Percentiles rank a stretch among this genome's conserved stretches.
These are phyloP conservation scores for Fusarium sp. DNA, from an alignment of 2,329 filamentous ascomycete genomes.

Conservation along the genomic window DNA sequence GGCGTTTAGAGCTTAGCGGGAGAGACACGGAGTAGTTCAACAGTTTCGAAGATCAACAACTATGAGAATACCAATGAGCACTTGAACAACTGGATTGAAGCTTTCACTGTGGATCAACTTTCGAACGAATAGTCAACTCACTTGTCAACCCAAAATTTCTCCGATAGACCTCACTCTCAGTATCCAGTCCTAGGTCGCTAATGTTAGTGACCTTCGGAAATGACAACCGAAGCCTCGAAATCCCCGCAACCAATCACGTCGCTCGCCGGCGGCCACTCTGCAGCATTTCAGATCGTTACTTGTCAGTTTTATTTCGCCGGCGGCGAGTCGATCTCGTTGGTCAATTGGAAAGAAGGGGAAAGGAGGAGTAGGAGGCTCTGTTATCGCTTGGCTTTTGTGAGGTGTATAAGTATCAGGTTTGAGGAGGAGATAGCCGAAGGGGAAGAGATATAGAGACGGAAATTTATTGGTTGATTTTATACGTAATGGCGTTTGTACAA, in stretches of 20 bases:
- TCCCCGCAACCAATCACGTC: slow-evolving; percentile 16
- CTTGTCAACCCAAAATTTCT: not conserved
- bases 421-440: not conserved
- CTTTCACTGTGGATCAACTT: not conserved
- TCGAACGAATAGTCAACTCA: not conserved
- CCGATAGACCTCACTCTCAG: not conserved
- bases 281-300: not conserved
- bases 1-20: not conserved
- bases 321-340: slow-evolving; percentile 7
- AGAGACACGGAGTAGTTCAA: not conserved
- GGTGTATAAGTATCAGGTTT: not conserved
- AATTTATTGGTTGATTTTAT: not conserved
- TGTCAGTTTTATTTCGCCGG: slow-evolving; percentile 8
- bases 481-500: slow-evolving; percentile 14
- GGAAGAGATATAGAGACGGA: not conserved
- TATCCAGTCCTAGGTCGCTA: not conserved
- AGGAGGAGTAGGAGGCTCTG: not conserved
- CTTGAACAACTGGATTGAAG: not conserved
- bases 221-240: not conserved
- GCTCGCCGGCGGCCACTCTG: slow-evolving; percentile 15
- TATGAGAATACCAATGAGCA: not conserved
- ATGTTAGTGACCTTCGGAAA: not conserved
- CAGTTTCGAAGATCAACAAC: not conserved
- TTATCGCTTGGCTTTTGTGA: slow-evolving; percentile 1
- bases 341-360: not conserved